A percentile compares a stretch with the other conserved stretches of the same genome.
Conservation (phyloP, 1,284 basidiomycete genomes). For the Leucoagaricus sp. region DNA sequence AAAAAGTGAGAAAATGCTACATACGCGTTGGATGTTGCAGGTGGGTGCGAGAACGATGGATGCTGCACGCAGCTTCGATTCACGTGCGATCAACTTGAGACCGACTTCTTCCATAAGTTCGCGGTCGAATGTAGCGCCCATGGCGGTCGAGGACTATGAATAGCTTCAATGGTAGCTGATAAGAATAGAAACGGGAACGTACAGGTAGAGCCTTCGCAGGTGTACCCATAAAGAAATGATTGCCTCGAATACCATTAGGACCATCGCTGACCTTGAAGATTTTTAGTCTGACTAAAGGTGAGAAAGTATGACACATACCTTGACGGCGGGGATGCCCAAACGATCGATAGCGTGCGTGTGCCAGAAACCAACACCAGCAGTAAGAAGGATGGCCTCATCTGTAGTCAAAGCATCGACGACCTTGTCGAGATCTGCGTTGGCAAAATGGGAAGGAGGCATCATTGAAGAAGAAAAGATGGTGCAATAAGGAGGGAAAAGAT, state of each 20-base stretch:
- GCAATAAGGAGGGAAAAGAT: neutral
- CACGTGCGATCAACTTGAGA: conserved; percentile 64
- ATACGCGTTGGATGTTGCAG: conserved; percentile 75
- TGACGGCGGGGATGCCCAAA: conserved; percentile 70
- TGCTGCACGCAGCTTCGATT: conserved; percentile 69
- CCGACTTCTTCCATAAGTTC: conserved; percentile 66
- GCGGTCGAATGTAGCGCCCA: conserved; percentile 76
- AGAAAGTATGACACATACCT: conserved; percentile 41
- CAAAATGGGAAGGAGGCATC: conserved; percentile 72
- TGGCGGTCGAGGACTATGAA: conserved; percentile 59
- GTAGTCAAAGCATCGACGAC: conserved; percentile 66
- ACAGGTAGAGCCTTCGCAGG: conserved; percentile 64
- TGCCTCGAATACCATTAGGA: conserved; percentile 65
- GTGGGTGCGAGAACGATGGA: conserved; percentile 77
- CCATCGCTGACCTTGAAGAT: conserved; percentile 65
- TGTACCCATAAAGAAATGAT: conserved; percentile 65
- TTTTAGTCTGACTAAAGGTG: neutral
- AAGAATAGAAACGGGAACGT: conserved; percentile 15
- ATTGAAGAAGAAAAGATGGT: conserved; percentile 1
- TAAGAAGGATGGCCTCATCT: conserved; percentile 70
- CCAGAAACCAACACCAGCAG: conserved; percentile 77
- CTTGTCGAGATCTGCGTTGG: conserved; percentile 58
- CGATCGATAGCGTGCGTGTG: conserved; percentile 67
- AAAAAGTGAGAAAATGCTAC: conserved; percentile 3
- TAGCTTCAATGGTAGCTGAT: neutral